Evolutionary conservation across 208 protist species (phyloP).

Genomic region (Angomonas ambiguus): DNA sequence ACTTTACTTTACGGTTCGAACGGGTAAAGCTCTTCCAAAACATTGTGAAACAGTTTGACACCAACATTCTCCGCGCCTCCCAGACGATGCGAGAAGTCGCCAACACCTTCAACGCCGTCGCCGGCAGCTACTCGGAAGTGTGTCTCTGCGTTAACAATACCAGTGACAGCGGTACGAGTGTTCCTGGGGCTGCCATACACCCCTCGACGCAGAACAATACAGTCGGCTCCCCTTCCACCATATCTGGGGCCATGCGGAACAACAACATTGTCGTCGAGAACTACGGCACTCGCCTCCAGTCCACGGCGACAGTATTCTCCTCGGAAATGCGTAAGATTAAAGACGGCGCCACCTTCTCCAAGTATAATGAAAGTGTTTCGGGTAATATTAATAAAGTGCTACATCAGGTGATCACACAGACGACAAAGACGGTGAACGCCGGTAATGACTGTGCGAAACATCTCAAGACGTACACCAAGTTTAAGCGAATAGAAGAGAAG

Average conservation of each 20-base stretch:
- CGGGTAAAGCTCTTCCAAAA: slow-evolving; percentile 31
- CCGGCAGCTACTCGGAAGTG: slow-evolving; percentile 42
- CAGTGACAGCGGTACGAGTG: background rate
- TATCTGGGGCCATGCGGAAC: background rate
- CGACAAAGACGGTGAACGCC: slow-evolving; percentile 20
- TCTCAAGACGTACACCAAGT: slow-evolving; percentile 21
- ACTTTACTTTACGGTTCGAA: slow-evolving; percentile 46
- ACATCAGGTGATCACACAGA: slow-evolving; percentile 22
- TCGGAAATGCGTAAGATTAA: slow-evolving; percentile 28
- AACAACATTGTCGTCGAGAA: slow-evolving; percentile 17
- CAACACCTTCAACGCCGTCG: slow-evolving; percentile 24
- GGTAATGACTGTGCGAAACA: slow-evolving; percentile 20
- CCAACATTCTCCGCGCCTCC: slow-evolving; percentile 19
- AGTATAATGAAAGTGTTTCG: slow-evolving; percentile 28
- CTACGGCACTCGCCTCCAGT: slow-evolving; percentile 25
- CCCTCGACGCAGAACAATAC: background rate
- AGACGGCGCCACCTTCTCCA: slow-evolving; percentile 24
- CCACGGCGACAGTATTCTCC: slow-evolving; percentile 29
- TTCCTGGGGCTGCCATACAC: background rate
- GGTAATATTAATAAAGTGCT: slow-evolving; percentile 23
- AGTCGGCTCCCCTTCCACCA: background rate
- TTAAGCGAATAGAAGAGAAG: slow-evolving; percentile 22
- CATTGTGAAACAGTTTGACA: slow-evolving; percentile 35
- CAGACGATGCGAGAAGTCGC: slow-evolving; percentile 32
- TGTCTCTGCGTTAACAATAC: slow-evolving; percentile 40